phyloP scores from a whole-genome alignment of 2,329 filamentous ascomycete genomes.

The Emergomyces africanus region DNA sequence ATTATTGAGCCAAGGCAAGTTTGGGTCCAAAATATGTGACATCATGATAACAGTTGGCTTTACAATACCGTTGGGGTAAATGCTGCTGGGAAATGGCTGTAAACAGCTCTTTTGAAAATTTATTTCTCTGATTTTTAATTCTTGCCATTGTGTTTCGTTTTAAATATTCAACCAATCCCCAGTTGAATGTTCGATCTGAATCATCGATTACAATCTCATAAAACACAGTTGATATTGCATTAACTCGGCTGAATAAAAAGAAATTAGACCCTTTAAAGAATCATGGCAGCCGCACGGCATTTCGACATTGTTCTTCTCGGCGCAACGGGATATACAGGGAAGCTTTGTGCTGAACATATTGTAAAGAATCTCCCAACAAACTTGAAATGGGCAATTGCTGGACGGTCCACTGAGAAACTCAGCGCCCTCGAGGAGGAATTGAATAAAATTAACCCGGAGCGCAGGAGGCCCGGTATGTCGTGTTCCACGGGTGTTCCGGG shows the following conservation, averaged over 20 bases:
- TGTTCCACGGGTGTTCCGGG: not conserved
- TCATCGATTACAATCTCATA: not conserved
- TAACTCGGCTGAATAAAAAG: not conserved
- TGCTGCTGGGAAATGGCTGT: not conserved
- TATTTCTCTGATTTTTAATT: not conserved
- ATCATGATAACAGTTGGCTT: not conserved
- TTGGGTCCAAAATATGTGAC: not conserved
- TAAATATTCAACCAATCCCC: not conserved
- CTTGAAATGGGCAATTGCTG: conserved; percentile 78
- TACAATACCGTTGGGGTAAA: not conserved
- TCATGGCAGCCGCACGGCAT: conserved; percentile 24
- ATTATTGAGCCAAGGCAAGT: not conserved
- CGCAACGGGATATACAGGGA: conserved; percentile 73
- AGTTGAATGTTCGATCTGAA: not conserved
- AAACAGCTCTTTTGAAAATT: not conserved
- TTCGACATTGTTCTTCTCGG: conserved; percentile 57
- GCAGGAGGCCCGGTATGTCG: conserved; percentile 52
- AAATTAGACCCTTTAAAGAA: not conserved
- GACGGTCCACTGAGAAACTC: conserved; percentile 66
- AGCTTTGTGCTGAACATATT: conserved; percentile 63
- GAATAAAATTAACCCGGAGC: conserved; percentile 54
- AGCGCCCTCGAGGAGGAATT: conserved; percentile 54
- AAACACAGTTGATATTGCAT: not conserved
- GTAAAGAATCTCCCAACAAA: conserved; percentile 56
- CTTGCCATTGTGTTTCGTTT: not conserved